Evolutionary conservation across 1,139 yeast genomes (phyloP).

Genomic region (Kodamaea plutei): DNA sequence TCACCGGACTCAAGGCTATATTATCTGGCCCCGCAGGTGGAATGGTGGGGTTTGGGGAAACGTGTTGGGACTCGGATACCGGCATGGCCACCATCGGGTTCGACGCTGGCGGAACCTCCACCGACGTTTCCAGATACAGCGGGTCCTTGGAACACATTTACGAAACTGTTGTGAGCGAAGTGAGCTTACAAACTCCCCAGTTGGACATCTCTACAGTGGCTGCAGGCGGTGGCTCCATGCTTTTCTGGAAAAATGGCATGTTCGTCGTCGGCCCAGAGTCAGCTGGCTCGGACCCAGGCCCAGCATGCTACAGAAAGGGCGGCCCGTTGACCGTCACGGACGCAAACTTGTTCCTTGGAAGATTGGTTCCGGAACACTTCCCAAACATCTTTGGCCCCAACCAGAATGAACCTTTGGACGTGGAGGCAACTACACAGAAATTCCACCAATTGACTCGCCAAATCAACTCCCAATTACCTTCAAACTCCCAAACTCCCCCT

Average conservation of each 20-base stretch:
- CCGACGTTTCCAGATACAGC: slow-evolving; percentile 42
- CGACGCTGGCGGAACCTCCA: slow-evolving; percentile 48
- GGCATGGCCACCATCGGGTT: slow-evolving; percentile 41
- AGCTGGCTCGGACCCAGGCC: slow-evolving; percentile 48
- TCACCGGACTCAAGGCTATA: slow-evolving; percentile 45
- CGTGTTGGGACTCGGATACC: slow-evolving; percentile 33
- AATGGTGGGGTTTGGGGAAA: slow-evolving; percentile 46
- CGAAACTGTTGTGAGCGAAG: slow-evolving; percentile 43
- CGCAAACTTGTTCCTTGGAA: slow-evolving; percentile 41
- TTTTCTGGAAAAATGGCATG: slow-evolving; percentile 44
- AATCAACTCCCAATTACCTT: slow-evolving; percentile 24
- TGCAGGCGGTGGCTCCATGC: slow-evolving; percentile 47
- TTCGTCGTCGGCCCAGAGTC: slow-evolving; percentile 47
- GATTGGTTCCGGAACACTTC: slow-evolving; percentile 38
- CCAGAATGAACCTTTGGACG: slow-evolving; percentile 38
- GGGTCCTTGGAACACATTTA: slow-evolving; percentile 40
- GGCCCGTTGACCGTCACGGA: slow-evolving; percentile 48
- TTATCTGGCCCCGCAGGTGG: slow-evolving; percentile 52
- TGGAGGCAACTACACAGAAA: slow-evolving; percentile 25
- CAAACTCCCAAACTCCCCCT: slow-evolving; percentile 10
- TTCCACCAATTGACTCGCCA: slow-evolving; percentile 30
- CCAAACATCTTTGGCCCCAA: slow-evolving; percentile 44
- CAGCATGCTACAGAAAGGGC: slow-evolving; percentile 44
- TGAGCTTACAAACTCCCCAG: slow-evolving; percentile 43
- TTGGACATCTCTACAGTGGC: slow-evolving; percentile 46